These are phyloP conservation scores for Colletotrichum aenigma DNA, from an alignment of 2,329 filamentous ascomycete genomes.

Conservation along the genomic window DNA sequence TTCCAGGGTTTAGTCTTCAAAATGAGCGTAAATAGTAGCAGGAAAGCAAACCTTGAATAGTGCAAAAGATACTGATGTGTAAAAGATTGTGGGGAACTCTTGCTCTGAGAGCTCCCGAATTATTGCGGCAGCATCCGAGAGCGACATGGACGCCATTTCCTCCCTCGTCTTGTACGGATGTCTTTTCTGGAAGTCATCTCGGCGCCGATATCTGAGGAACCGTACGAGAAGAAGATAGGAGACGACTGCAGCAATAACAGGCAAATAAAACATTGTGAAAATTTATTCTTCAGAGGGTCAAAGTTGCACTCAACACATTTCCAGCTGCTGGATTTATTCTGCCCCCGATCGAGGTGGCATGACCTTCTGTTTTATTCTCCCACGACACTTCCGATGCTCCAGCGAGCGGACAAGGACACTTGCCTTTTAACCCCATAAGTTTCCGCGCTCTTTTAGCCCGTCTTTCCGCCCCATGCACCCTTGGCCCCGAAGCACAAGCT, in stretches of 20 bases:
- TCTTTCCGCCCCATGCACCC: background rate
- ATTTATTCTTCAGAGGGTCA: background rate
- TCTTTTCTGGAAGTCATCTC: background rate
- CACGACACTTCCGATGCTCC: background rate
- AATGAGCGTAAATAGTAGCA: background rate
- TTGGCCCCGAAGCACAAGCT: background rate
- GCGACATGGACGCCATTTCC: conserved; percentile 7
- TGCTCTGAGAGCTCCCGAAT: conserved; percentile 45
- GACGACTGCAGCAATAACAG: background rate
- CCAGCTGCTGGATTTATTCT: accelerated
- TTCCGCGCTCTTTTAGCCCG: background rate
- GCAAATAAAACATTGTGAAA: background rate
- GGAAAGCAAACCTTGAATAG: conserved; percentile 53
- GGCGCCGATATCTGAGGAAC: background rate
- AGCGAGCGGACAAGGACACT: background rate
- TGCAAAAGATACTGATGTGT: conserved; percentile 60
- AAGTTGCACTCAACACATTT: background rate
- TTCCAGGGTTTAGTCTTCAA: background rate
- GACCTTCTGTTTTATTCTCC: background rate
- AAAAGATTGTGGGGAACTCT: conserved; percentile 60
- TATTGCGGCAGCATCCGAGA: conserved; percentile 27
- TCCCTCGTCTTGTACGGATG: background rate
- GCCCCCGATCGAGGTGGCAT: background rate
- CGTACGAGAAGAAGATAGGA: background rate
- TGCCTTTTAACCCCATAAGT: background rate